Percentiles rank a stretch among this genome's conserved stretches.
Conservation (phyloP, 2,329 filamentous ascomycete species). For the Madurella fahalii region DNA sequence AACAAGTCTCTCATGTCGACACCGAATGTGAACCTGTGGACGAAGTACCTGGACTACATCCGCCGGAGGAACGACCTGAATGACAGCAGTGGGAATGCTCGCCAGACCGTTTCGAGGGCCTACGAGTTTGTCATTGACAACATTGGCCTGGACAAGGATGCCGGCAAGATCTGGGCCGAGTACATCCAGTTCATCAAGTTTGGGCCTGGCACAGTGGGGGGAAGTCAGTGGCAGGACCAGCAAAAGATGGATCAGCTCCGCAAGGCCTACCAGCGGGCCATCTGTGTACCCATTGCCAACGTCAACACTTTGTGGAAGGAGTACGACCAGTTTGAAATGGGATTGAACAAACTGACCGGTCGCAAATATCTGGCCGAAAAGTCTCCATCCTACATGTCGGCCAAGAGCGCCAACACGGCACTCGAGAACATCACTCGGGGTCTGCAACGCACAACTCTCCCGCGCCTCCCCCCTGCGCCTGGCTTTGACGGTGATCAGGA, state of each 20-base stretch:
- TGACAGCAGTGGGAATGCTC: conserved; percentile 71
- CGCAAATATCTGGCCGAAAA: conserved; percentile 93
- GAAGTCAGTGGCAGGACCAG: conserved; percentile 88
- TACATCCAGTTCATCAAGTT: conserved; percentile 92
- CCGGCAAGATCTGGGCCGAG: conserved; percentile 86
- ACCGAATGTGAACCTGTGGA: conserved; percentile 84
- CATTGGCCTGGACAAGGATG: conserved; percentile 87
- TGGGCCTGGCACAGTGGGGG: conserved; percentile 80
- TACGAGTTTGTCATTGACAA: conserved; percentile 91
- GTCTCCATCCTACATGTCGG: conserved; percentile 93
- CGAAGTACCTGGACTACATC: conserved; percentile 90
- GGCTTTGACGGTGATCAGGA: conserved; percentile 86
- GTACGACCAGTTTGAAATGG: conserved; percentile 94
- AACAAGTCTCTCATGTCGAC: conserved; percentile 72
- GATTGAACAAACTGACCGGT: conserved; percentile 86
- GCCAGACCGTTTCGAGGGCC: conserved; percentile 74
- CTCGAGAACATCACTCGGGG: conserved; percentile 83
- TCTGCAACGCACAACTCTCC: conserved; percentile 71
- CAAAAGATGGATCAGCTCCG: conserved; percentile 95
- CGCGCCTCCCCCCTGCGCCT: conserved; percentile 73
- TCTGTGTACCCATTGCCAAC: conserved; percentile 78
- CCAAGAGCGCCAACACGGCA: conserved; percentile 82
- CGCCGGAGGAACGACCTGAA: conserved; percentile 86
- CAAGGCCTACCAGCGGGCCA: conserved; percentile 87
- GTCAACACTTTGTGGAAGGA: conserved; percentile 91